Base-by-base conservation (phyloP, 2,329 filamentous ascomycete species). In the Dryadomyces quercivorus region DNA sequence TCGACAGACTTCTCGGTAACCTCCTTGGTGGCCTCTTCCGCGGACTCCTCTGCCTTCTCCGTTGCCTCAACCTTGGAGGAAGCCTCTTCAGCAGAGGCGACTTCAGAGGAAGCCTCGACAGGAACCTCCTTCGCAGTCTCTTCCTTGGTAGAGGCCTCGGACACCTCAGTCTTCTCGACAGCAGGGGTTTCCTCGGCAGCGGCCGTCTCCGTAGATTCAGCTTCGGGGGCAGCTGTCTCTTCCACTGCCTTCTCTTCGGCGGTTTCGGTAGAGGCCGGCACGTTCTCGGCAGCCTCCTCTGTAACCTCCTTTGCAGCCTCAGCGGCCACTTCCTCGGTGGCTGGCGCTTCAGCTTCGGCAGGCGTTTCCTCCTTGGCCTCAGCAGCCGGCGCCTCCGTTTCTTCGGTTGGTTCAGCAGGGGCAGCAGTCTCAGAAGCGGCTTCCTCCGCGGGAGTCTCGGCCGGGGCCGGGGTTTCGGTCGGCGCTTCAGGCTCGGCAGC, bases 361-460 rank as follows among this genome's bases (percentile, higher is more conserved):
- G n/a, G n/a, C n/a, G n/a, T n/a, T n/a, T n/a, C n/a, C n/a, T n/a
- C n/a, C n/a, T n/a, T n/a, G n/a, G 15, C 34, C 15, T 56, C 51
- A 6, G 8, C 40, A 16, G 58, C 53, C 9, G 22, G 26, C 8
- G 26, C 45, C 12, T 21, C 21, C 16, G 38, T n/a, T 45, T 52
- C 51, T 5, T 12, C n/a, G 21, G 44, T 49, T 49, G 50, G 42
- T 20, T 52, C 50, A 6, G 12, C 45, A 20, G 46, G 13, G 8
- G 18, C 44, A 13, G 58, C 55, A 6, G 26, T 22, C 31, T 55
- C 57, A 18, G 45, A 45, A 36, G 50, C 55, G 1, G 45, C 22
- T 18, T 57, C 51, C 9, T 50, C 46, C 9, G 26, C 26, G 8
- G 26, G 26, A 12, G 38, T 36, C 4, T 49, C 52, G 48, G 49